These are phyloP conservation scores for Rubia tinctorum DNA, from an alignment of 305 asterid genomes.

Conservation along the genomic window DNA sequence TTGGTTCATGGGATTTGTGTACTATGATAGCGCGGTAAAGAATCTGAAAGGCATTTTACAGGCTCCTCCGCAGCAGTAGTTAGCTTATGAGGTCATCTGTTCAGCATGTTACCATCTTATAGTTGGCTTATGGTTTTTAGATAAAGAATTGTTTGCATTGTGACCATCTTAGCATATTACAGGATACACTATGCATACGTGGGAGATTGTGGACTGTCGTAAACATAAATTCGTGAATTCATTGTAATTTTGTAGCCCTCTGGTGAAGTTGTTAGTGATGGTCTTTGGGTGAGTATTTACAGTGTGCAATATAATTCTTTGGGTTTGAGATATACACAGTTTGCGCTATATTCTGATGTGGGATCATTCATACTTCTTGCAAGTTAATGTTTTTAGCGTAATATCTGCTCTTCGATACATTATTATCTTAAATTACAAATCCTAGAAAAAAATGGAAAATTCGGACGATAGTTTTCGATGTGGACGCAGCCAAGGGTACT, in stretches of 20 bases:
- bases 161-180: neutral
- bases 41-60: slow-evolving; percentile 53
- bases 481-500: no score
- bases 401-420: neutral
- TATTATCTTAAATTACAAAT: no score
- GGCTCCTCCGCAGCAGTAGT: slow-evolving; percentile 22
- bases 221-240: neutral
- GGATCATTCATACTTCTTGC: neutral
- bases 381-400: neutral
- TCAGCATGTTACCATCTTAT: neutral
- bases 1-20: slow-evolving; percentile 96
- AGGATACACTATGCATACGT: neutral
- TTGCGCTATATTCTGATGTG: neutral
- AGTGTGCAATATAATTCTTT: neutral
- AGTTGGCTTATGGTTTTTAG: neutral
- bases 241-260: neutral
- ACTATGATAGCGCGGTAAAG: slow-evolving; percentile 86
- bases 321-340: neutral
- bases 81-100: neutral
- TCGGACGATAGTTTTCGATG: no score
- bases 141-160: neutral
- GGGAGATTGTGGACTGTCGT: neutral
- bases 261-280: neutral
- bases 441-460: no score
- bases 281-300: neutral